These are phyloP conservation scores for Populus hybrid DNA, from an alignment of 441 rosid species.

Conservation along the genomic window DNA sequence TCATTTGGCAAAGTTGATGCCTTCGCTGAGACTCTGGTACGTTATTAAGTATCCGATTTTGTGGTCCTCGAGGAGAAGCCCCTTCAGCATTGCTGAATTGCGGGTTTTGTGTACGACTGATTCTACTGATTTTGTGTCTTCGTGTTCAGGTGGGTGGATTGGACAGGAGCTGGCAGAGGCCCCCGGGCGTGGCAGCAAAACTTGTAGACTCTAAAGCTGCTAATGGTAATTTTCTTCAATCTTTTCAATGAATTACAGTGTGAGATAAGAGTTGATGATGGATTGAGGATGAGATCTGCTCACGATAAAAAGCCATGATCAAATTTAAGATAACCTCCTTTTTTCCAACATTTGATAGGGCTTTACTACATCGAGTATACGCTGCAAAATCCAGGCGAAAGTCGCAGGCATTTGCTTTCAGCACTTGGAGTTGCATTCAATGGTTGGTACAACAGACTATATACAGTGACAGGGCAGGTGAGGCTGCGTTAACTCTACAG, in stretches of 20 bases:
- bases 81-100: neutral
- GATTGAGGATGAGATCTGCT: neutral
- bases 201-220: slow-evolving; percentile 62
- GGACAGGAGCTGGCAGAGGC: slow-evolving; percentile 93
- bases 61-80: neutral
- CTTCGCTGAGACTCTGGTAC: slow-evolving; percentile 82
- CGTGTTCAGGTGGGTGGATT: slow-evolving; percentile 67
- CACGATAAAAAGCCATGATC: neutral
- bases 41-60: slow-evolving; percentile 6
- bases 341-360: slow-evolving; percentile 36
- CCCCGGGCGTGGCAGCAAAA: slow-evolving; percentile 81
- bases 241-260: neutral
- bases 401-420: slow-evolving; percentile 59
- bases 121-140: neutral
- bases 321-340: neutral
- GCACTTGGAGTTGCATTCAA: slow-evolving; percentile 86
- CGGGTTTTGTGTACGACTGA: neutral
- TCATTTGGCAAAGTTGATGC: slow-evolving; percentile 95
- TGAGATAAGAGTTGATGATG: neutral
- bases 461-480: slow-evolving; percentile 92
- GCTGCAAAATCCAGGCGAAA: slow-evolving; percentile 83
- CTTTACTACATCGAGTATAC: slow-evolving; percentile 90
- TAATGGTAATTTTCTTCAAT: slow-evolving; percentile 46
- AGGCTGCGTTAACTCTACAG: neutral
- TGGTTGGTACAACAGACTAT: slow-evolving; percentile 93